Evolutionary conservation across 352 stramenopile genomes (phyloP), one percentile per base, ranked within the genome.

Genomic region (Globisporangium irregulare): DNA sequence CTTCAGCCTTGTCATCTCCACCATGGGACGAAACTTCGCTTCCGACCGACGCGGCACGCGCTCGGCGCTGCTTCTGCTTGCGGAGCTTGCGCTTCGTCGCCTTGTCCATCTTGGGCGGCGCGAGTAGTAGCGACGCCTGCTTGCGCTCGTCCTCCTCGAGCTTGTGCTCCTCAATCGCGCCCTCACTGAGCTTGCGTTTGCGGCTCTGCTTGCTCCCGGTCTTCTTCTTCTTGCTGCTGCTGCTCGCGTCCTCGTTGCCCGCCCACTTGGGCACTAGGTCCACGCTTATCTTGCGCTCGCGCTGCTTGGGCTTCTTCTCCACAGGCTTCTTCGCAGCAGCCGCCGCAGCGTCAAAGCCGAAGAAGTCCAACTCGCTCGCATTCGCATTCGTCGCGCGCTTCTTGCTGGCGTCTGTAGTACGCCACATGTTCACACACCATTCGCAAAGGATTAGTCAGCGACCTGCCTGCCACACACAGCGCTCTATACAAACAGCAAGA

Each of bases 161-260:
- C 53, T 70, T 73, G 64, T 90, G 82, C 72, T 94, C 84, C 46
- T 92, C 86, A 24, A 91, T 63, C 12, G 84, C 87, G 50, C 87
- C 84, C 67, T 93, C 87, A 61, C 86, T 95, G 62, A 95, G 74
- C 68, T 94, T 95, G 66, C 86, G 86, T 73, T 94, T 93, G 59
- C 84, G 84, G 14, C 86, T 86, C 60, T 79, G 82, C 68, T 86
- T 91, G 69, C 87, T 94, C 29, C 87, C 83, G 53, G 69, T 79
- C 29, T 78, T 79, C 34, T 76, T 73, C 64, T 89, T 88, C 25
- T 20, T 34, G 48, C 24, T 34, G 8, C 24, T 32, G 24, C 36
- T 27, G 27, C 4, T 72, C 25, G 64, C 29, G 18, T 38, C 43
- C 20, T 86, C 77, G 22, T 89, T 86, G 22, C 82, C 84, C 1